These are phyloP conservation scores for Staphylotrichum tortipilum DNA, from an alignment of 495 filamentous ascomycete species.

Conservation along the genomic window DNA sequence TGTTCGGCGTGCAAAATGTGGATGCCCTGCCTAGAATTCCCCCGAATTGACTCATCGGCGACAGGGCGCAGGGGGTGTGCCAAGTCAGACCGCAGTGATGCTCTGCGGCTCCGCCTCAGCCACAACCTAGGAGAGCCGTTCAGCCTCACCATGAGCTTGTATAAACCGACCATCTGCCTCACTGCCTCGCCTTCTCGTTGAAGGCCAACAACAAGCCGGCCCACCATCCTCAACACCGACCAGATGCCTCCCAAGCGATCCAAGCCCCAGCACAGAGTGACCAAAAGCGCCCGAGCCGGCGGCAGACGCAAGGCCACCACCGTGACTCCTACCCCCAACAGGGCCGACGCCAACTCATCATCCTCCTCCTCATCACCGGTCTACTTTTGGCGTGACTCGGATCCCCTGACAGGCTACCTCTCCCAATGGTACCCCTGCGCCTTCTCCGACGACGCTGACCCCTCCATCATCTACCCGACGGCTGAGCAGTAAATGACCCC, in stretches of 20 bases:
- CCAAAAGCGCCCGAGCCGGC: not conserved
- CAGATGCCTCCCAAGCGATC: not conserved
- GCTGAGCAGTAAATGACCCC: constrained; percentile 25
- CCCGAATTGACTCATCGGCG: not conserved
- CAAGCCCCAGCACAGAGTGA: not conserved
- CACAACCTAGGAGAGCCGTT: not conserved
- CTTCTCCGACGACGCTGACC: constrained; percentile 21
- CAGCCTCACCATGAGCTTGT: no score
- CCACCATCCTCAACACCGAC: not conserved
- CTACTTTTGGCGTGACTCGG: constrained; percentile 28
- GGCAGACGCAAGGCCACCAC: not conserved
- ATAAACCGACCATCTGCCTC: no score
- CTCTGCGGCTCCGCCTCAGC: not conserved
- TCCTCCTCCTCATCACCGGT: no score
- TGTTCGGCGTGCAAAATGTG: no score
- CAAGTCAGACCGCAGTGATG: not conserved
- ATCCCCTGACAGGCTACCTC: constrained; percentile 22
- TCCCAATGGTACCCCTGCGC: constrained; percentile 28
- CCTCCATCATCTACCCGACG: constrained; percentile 24
- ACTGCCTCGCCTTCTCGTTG: no score
- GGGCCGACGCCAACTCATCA: not conserved
- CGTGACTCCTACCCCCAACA: not conserved
- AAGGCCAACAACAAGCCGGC: not conserved
- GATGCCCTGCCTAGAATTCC: not conserved
- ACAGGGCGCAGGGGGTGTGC: not conserved